phyloP scores from a whole-genome alignment of 2,329 filamentous ascomycete genomes.

The Ustulina deusta region DNA sequence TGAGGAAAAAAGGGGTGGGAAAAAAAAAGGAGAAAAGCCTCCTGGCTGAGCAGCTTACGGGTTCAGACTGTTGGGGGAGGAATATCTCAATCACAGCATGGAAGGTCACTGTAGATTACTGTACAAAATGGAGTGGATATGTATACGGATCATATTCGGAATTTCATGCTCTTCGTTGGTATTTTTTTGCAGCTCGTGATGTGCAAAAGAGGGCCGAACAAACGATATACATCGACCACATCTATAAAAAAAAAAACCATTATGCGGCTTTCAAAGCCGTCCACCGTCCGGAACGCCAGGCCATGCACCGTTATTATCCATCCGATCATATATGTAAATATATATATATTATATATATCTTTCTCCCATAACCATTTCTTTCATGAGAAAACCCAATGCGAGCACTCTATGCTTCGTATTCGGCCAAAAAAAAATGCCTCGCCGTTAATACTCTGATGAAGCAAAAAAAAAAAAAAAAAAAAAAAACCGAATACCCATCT shows the following conservation, averaged over 20 bases:
- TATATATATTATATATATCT: slow-evolving; percentile 4
- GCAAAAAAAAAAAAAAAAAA: neutral
- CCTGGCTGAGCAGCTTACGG: neutral
- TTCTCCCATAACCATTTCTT: neutral
- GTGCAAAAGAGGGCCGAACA: slow-evolving; percentile 1
- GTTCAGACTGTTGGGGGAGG: neutral
- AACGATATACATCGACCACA: neutral
- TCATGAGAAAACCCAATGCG: slow-evolving; percentile 10
- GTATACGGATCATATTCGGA: neutral
- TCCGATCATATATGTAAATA: neutral
- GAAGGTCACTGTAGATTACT: slow-evolving; percentile 28
- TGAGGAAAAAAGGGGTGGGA: neutral
- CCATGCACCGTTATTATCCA: slow-evolving; percentile 24
- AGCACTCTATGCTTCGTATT: slow-evolving; percentile 16
- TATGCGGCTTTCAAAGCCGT: slow-evolving; percentile 23
- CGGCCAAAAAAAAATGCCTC: neutral
- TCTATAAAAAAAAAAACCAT: slow-evolving; percentile 1
- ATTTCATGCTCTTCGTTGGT: neutral
- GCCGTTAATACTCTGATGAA: neutral
- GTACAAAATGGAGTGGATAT: slow-evolving; percentile 14
- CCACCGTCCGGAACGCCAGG: slow-evolving; percentile 30
- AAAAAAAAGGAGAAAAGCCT: neutral
- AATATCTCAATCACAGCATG: neutral
- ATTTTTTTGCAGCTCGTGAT: slow-evolving; percentile 8
- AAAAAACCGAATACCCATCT: neutral